Conservation (phyloP, 306 rosid species). For the Cicer chorassanicum region DNA sequence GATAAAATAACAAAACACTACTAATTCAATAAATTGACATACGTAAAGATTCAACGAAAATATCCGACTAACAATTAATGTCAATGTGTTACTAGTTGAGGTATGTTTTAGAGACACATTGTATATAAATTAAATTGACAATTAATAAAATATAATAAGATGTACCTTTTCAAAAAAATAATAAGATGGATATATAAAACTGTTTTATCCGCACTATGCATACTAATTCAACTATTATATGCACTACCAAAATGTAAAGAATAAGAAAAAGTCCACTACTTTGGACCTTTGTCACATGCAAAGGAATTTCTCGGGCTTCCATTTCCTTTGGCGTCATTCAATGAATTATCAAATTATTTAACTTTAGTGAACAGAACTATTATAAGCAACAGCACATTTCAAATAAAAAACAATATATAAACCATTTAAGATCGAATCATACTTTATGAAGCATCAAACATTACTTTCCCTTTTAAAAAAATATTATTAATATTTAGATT, state of each 20-base stretch:
- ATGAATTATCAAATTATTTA: slow-evolving; percentile 22
- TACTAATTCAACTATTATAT: too few relatives aligned
- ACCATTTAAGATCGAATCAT: background rate
- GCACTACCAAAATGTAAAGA: background rate
- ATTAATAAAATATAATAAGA: too few relatives aligned
- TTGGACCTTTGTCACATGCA: slow-evolving; percentile 41
- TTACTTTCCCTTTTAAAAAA: background rate
- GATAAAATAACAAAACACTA: too few relatives aligned
- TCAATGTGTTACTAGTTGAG: too few relatives aligned
- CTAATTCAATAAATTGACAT: too few relatives aligned
- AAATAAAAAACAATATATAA: slow-evolving; percentile 9
- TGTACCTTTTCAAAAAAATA: too few relatives aligned
- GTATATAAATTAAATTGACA: too few relatives aligned
- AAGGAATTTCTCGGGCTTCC: slow-evolving; percentile 36
- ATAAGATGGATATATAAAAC: too few relatives aligned
- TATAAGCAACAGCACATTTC: slow-evolving; percentile 35
- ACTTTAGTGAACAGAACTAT: background rate
- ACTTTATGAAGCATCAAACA: slow-evolving; percentile 7
- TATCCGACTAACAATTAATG: too few relatives aligned
- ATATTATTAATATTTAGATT: background rate
- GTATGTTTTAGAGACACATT: too few relatives aligned
- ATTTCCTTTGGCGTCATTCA: slow-evolving; percentile 21
- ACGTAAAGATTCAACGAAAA: too few relatives aligned
- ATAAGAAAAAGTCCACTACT: slow-evolving; percentile 23
- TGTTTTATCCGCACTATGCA: too few relatives aligned